Base-by-base conservation (phyloP, 495 filamentous ascomycete species). In the Tuber melanosporum region DNA sequence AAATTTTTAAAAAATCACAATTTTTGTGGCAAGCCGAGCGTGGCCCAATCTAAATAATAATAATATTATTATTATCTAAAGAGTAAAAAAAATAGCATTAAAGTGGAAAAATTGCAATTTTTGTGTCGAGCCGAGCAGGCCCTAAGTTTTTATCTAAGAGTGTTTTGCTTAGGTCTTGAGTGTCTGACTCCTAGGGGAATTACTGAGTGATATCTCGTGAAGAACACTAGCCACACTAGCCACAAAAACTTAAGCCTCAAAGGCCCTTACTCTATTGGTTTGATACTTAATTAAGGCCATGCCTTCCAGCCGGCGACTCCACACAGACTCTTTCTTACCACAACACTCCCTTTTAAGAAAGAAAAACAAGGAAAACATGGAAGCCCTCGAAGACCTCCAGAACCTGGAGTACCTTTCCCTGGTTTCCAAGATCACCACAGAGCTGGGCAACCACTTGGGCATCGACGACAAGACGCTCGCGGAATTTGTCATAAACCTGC, bases 381-480 rank as follows among this genome's bases (percentile, higher is more conserved):
- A 82, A 46, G 77, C 80, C 52, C 97, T 99, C 93, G 94, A 97
- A 84, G 93, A 97, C 84, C 88, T 98, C 76, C 90, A 92, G 81
- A 92, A 91, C 78, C 90, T 99, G 79, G 95, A 99, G 86, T 87
- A 96, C 77, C 90, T 98, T 76, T 96, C 93, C 78, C 90, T 99
- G 75, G 94, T 98, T 77, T 94, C 93, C 70, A 97, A 95, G 85
- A 93, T 99, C 80, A 97, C 93, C 49, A 93, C 91, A 45, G 95
- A 99, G 86, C 87, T 98, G 69, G 91, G 94, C 80, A 99, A 99
- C 85, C 92, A 99, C 85, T 85, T 99, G 74, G 94, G 95, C 46
- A 91, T 98, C 82, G 92, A 87, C 84, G 95, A 99, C 83, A 97
- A 97, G 86, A 97, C 93, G 1, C 87, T 98, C 26, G 94, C 95